Base-by-base conservation (phyloP, 2,329 filamentous ascomycete species). In the Tolypocladium album region DNA sequence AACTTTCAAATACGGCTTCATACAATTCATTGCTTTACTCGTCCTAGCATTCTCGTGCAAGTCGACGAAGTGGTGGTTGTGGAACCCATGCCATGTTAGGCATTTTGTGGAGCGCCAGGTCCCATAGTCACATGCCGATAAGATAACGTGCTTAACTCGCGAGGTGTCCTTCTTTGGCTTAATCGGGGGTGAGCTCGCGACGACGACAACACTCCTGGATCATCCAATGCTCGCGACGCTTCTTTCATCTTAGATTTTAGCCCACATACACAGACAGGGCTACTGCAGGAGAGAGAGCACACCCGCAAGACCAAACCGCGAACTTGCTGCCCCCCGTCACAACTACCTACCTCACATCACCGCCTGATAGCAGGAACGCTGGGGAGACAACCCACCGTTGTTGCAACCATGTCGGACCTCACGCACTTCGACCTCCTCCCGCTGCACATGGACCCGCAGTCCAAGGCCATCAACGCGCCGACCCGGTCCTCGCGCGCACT, bases 361-460 rank as follows among this genome's bases (percentile, higher is more conserved):
- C 2, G 17, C 50, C 9, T 12, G 8, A 34, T 36, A 34, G 15
- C 27, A 34, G 17, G 17, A n/a, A 43, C 22, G 22, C 12, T 24
- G 34, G 43, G 34, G 20, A 60, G 50, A 60, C 15, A 60, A 34
- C 27, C 56, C 15, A 42, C 56, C 56, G 61, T 11, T 45, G 47
- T 27, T 59, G 62, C 58, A 63, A 72, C 58, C 59, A 84, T 84
- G 82, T 78, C 80, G n/a, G 80, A 85, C 70, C 75, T 80, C 65
- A 86, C 89, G 62, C 86, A 86, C 67, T 97, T 93, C 82, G 89
- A 86, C 67, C 85, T 91, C 68, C 86, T 96, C 70, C 89, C 91
- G 43, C 80, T 99, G 58, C 79, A 84, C 63, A 83, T 97, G 74
- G 89, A 97, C 78, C 84, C 90, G n/a, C 74, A 85, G 66, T 88